Evolutionary conservation across 2,329 filamentous ascomycete genomes (phyloP).

Genomic region (Pseudopithomyces maydicus): DNA sequence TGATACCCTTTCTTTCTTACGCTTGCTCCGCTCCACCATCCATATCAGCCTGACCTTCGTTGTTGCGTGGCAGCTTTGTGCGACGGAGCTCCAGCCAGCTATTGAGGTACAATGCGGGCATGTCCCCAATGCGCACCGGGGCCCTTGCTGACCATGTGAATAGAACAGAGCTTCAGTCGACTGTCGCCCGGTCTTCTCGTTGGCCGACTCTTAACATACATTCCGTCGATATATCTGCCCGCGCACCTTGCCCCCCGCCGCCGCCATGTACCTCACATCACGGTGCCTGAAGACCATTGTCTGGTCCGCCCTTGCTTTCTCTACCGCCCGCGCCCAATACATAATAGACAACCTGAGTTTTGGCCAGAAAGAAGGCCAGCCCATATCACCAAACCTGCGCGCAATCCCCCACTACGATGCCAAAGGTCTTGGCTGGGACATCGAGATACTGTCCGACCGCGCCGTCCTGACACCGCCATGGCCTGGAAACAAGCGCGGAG

Average conservation of each 20-base stretch:
- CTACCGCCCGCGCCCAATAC: constrained; percentile 65
- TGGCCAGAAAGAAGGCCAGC: constrained; percentile 66
- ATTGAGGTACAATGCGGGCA: constrained; percentile 19
- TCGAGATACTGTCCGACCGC: constrained; percentile 79
- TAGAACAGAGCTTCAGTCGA: not conserved
- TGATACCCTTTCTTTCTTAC: constrained; percentile 31
- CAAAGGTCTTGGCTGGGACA: constrained; percentile 59
- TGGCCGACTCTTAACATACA: not conserved
- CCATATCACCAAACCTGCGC: constrained; percentile 67
- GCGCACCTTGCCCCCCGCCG: constrained; percentile 13
- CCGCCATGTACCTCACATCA: constrained; percentile 39
- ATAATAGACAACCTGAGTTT: constrained; percentile 78
- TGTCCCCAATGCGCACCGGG: not conserved
- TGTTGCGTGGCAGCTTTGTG: constrained; percentile 25
- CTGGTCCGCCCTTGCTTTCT: constrained; percentile 52
- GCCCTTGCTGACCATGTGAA: not conserved
- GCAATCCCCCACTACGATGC: constrained; percentile 62
- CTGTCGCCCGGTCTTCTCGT: not conserved
- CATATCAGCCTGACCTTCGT: constrained; percentile 13
- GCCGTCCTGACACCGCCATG: constrained; percentile 87
- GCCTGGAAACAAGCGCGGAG: constrained; percentile 83
- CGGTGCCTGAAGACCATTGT: constrained; percentile 49
- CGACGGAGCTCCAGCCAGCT: constrained; percentile 18
- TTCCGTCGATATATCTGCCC: not conserved
- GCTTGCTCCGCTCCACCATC: not conserved